Conservation (phyloP, 202 grass and related monocot genomes). For the Saccharum hybrid region DNA sequence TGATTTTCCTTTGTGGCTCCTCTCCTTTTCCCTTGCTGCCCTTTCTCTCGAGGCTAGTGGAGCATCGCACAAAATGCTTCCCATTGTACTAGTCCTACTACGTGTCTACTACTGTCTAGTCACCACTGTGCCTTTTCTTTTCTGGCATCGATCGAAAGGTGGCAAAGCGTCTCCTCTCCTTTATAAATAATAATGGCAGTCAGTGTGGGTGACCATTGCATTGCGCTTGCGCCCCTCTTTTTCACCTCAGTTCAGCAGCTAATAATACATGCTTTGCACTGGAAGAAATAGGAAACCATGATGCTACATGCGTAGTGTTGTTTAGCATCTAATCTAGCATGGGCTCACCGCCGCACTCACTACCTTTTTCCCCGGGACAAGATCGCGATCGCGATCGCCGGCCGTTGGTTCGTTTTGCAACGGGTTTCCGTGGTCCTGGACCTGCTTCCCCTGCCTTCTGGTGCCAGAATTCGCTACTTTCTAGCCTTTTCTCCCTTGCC, state of each 20-base stretch:
- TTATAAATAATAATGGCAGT: neutral
- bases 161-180: neutral
- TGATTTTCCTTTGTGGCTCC: neutral
- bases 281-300: neutral
- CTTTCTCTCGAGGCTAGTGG: conserved; percentile 26
- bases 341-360: neutral
- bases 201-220: conserved; percentile 1
- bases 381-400: neutral
- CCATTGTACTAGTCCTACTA: neutral
- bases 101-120: conserved; percentile 42
- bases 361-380: neutral
- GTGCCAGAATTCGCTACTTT: conserved; percentile 1
- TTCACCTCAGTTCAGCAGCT: neutral
- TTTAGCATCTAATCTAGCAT: conserved; percentile 17
- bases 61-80: conserved; percentile 45
- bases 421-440: conserved; percentile 3
- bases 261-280: neutral
- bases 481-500: neutral
- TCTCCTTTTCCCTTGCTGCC: neutral
- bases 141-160: conserved; percentile 28
- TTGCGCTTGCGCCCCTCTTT: too few species aligned
- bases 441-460: neutral
- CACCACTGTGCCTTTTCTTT: conserved; percentile 5
- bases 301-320: neutral
- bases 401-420: conserved; percentile 32